Base-by-base conservation (phyloP, 345 rosid species). In the Alliaria petiolata region DNA sequence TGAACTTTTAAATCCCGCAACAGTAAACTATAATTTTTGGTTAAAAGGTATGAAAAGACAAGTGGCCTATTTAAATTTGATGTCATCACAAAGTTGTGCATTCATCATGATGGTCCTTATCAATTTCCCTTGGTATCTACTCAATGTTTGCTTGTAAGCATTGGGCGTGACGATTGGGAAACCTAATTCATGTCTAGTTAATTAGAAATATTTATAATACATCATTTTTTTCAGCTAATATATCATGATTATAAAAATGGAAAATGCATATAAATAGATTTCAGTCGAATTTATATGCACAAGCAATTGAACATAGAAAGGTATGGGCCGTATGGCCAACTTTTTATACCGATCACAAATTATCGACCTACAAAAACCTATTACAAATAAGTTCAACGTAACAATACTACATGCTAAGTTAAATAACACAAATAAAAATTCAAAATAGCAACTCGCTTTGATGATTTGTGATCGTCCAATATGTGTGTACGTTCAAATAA, bases 131-230 rank as follows among this genome's bases (percentile, higher is more conserved):
- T 81, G 4, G 34, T 54, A 69, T 70, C 59, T 63, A 82, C 85
- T 79, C 83, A 54, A 70, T 60, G 53, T 70, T 86, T 79, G 80
- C 81, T 79, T 85, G 83, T 86, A 83, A 82, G 83, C 85, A 77
- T 74, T 17, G 79, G 3, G 38, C 26, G 54, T 66, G 45, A 75
- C 69, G 62, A 43, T 55, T 45, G 49, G 50, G 82, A 58, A 80
- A 71, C 71, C 85, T 86, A 61, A 40, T 42, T 83, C 71, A 72
- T 45, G 34, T 35, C 60, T 28, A 4, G 31, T 28, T 10, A 15
- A 15, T 25, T 52, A 66, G 8, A 54, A 11, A 26, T 38, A 39
- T 40, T 3, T 3, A 0, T 39, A 51, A 1, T 67, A 42, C 33
- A 54, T 0, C 34, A 8, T 31, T n/a, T n/a, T n/a, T 17, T 57